Conservation (phyloP, 306 rosid species). For the Betula pendula region DNA sequence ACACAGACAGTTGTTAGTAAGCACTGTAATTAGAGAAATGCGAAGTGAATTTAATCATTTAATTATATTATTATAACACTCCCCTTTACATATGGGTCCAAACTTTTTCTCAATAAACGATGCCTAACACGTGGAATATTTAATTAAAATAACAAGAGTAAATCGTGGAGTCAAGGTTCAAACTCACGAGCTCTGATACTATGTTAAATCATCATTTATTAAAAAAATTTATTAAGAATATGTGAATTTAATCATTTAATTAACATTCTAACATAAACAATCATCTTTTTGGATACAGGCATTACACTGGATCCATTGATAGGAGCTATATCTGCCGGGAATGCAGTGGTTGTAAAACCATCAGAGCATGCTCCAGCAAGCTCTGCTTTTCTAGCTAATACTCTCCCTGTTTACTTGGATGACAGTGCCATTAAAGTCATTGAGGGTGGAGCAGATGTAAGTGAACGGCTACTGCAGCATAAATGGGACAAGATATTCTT, state of each 20-base stretch:
- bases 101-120: no score
- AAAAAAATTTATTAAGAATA: no score
- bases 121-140: no score
- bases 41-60: no score
- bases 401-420: constrained; percentile 75
- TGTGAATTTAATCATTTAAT: no score
- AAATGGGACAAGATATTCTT: constrained; percentile 93
- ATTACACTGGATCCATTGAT: constrained; percentile 80
- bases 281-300: constrained; percentile 41
- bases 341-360: constrained; percentile 63
- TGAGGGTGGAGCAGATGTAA: constrained; percentile 61
- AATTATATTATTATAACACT: no score
- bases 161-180: no score
- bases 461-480: constrained; percentile 54
- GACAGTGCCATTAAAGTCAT: constrained; percentile 60
- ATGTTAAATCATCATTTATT: no score
- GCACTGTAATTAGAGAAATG: neutral
- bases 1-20: neutral
- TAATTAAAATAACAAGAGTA: no score
- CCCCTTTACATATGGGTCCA: no score
- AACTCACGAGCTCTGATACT: no score
- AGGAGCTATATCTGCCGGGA: constrained; percentile 95
- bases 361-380: constrained; percentile 76
- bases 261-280: no score
- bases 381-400: constrained; percentile 65